Evolutionary conservation across 768 basidiomycete genomes (phyloP), one percentile per base, ranked within the genome.

Genomic region (Naematelia encephala): DNA sequence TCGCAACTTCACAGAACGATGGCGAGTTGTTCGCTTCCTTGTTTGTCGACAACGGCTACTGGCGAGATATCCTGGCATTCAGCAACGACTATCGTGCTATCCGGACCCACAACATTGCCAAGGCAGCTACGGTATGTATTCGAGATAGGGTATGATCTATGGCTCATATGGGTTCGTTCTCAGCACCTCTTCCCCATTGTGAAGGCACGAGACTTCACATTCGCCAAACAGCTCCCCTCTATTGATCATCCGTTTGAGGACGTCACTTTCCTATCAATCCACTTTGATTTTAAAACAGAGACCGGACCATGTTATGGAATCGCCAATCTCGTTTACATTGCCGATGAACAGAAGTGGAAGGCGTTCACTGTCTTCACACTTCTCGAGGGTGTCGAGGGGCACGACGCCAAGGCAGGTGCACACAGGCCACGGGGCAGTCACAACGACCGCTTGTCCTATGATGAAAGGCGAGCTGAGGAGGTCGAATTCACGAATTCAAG

Each of bases 311-410:
- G 60, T 23, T 67, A 59, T 44, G 69, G 69, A 51, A 52, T 70
- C 44, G 65, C 66, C 28, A 34, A 52, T 19, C 55, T 70, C 26
- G 56, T 61, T 10, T 70, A 59, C 39, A 59, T 67, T 16, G 57
- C 59, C 16, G 50, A 62, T n/a, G 64, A 65, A 8, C n/a, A n/a
- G n/a, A n/a, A n/a, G n/a, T 88, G 87, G 87, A 84, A 81, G 67
- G 85, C 85, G 0, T 82, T 84, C 70, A 80, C 80, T 13, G 60
- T 87, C 11, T 83, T 83, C 64, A 87, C 87, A 1, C 80, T 82
- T 44, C 79, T 89, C 5, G 82, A 83, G 34, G 80, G 80, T 14
- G 75, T 88, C 67, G 82, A 84, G 48, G 81, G 74, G 1, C 76
- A 79, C 68, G 82, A 83, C n/a, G n/a, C n/a, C n/a, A n/a, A n/a